These are phyloP conservation scores for Stephania cephalantha DNA, from an alignment of 164 flowering plant species.

Conservation along the genomic window DNA sequence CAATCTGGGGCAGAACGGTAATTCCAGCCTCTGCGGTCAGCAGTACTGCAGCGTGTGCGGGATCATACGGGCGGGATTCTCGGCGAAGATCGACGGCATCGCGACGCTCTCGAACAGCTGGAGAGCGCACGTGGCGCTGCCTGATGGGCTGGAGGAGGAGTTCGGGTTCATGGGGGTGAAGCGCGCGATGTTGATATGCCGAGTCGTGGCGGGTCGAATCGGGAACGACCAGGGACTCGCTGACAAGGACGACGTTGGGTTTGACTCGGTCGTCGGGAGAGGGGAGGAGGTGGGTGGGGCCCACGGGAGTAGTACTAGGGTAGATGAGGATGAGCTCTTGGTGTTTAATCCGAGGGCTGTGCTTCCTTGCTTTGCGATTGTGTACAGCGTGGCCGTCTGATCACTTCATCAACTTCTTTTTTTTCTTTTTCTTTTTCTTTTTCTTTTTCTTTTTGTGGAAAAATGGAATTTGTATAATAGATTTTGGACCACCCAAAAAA, in stretches of 20 bases:
- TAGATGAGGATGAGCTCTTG: conserved; percentile 67
- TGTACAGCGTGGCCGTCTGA: conserved; percentile 36
- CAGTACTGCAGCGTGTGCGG: conserved; percentile 69
- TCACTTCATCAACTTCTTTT: neutral
- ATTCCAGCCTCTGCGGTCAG: conserved; percentile 43
- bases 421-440: neutral
- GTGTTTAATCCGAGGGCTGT: conserved; percentile 87
- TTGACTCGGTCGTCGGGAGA: conserved; percentile 60
- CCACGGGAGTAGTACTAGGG: conserved; percentile 4
- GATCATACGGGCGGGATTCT: conserved; percentile 66
- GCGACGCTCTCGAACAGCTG: conserved; percentile 52
- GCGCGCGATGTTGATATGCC: conserved; percentile 76
- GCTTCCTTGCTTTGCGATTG: conserved; percentile 88
- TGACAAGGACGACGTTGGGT: conserved; percentile 49
- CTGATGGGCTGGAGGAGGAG: conserved; percentile 74
- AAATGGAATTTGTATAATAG: neutral
- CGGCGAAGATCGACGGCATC: conserved; percentile 78
- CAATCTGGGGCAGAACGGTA: conserved; percentile 51
- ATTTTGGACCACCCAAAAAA: neutral
- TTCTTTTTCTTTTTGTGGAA: neutral
- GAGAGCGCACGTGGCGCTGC: conserved; percentile 66
- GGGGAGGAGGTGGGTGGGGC: conserved; percentile 26
- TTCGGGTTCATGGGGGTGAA: conserved; percentile 78
- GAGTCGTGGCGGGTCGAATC: conserved; percentile 88
- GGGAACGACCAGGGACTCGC: conserved; percentile 37